Evolutionary conservation across 2,329 filamentous ascomycete species (phyloP).

Genomic region (Fusarium tuaranense): DNA sequence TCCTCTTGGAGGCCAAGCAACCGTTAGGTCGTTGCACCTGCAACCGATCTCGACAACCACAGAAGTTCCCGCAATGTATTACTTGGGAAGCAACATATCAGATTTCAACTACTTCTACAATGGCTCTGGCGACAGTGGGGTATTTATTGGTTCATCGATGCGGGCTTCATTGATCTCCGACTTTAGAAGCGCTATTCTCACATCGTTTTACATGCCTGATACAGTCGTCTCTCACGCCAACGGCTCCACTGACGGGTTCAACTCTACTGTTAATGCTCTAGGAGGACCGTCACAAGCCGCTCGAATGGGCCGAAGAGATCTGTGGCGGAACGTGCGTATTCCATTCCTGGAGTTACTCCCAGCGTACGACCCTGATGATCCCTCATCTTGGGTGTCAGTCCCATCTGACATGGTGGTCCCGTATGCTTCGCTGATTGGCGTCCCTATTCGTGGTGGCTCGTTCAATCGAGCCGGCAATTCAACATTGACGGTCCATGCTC

Average conservation of each 20-base stretch:
- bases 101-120: not conserved
- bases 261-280: accelerated
- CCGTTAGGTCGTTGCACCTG: not conserved
- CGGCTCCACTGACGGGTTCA: not conserved
- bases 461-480: slow-evolving; percentile 2
- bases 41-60: not conserved
- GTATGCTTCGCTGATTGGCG: not conserved
- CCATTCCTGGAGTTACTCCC: slow-evolving; percentile 7
- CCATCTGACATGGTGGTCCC: not conserved
- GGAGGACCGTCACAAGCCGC: not conserved
- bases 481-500: not conserved
- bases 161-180: accelerated
- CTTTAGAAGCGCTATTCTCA: not conserved
- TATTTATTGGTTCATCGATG: not conserved
- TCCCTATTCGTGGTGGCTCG: not conserved
- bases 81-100: not conserved
- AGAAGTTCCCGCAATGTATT: not conserved
- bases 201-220: not conserved
- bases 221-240: not conserved
- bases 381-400: not conserved
- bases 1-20: slow-evolving; percentile 7
- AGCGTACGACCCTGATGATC: not conserved
- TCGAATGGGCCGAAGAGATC: not conserved
- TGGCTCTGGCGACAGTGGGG: accelerated
- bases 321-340: not conserved